Evolutionary conservation across 305 asterid species (phyloP).

Genomic region (Euphrasia arctica): DNA sequence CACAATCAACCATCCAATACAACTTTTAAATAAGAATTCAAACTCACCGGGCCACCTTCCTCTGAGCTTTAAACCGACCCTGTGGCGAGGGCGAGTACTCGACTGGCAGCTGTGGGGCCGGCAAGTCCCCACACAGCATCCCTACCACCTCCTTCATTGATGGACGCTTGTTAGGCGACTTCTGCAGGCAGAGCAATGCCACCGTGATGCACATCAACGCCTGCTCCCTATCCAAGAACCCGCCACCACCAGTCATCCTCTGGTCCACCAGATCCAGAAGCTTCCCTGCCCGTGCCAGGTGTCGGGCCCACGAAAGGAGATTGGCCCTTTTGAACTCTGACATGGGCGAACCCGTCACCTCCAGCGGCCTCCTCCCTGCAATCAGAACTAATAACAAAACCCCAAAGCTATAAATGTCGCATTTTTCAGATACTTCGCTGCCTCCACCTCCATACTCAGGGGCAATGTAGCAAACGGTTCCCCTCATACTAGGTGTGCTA

Average conservation of each 20-base stretch:
- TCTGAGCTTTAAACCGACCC: conserved; percentile 56
- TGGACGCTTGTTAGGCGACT: conserved; percentile 59
- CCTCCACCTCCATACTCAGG: conserved; percentile 79
- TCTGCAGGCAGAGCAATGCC: conserved; percentile 89
- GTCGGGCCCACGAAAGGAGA: conserved; percentile 90
- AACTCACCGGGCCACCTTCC: conserved; percentile 64
- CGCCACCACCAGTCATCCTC: conserved; percentile 33
- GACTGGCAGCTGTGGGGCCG: conserved; percentile 64
- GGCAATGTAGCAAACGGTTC: conserved; percentile 93
- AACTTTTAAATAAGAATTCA: conserved; percentile 34
- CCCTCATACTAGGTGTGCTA: conserved; percentile 98
- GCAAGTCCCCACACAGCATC: conserved; percentile 67
- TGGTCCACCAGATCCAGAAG: conserved; percentile 81
- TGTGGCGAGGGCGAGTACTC: conserved; percentile 74
- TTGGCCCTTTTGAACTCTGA: conserved; percentile 90
- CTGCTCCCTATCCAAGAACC: conserved; percentile 50
- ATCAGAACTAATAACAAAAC: conserved; percentile 78
- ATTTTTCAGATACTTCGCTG: conserved; percentile 79
- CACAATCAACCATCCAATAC: conserved; percentile 25
- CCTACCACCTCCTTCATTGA: conserved; percentile 90
- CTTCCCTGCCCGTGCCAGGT: conserved; percentile 90
- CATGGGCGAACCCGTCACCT: conserved; percentile 95
- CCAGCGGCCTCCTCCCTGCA: conserved; percentile 94
- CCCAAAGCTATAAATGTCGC: conserved; percentile 91
- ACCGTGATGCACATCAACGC: conserved; percentile 77